A percentile compares a stretch with the other conserved stretches of the same genome.
phyloP scores from a whole-genome alignment of 2,329 filamentous ascomycete species.

The Fragosphaeria purpurea region DNA sequence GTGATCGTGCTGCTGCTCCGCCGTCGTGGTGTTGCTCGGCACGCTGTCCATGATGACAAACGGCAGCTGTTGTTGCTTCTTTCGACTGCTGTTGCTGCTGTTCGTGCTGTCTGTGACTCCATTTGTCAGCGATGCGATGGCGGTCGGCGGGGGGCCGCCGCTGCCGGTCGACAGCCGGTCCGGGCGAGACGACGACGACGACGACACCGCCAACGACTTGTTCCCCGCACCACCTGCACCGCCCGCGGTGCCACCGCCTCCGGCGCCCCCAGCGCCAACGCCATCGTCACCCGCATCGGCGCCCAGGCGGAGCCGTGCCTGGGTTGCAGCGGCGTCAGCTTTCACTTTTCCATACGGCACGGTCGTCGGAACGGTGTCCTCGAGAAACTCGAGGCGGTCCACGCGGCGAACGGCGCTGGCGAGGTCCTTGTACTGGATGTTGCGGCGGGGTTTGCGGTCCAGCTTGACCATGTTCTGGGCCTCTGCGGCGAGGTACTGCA shows the following conservation, averaged over 20 bases:
- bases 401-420: slow-evolving; percentile 76
- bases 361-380: slow-evolving; percentile 83
- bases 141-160: slow-evolving; percentile 7
- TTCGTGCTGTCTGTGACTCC: background rate
- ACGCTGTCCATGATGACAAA: slow-evolving; percentile 11
- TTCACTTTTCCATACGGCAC: slow-evolving; percentile 72
- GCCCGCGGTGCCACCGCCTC: background rate
- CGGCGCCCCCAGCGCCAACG: background rate
- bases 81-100: background rate
- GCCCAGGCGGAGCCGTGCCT: slow-evolving; percentile 30
- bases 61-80: slow-evolving; percentile 12
- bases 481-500: slow-evolving; percentile 80
- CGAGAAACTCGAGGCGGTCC: slow-evolving; percentile 90
- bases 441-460: slow-evolving; percentile 83
- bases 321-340: slow-evolving; percentile 43
- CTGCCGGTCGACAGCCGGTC: slow-evolving; percentile 2
- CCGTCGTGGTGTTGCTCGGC: background rate
- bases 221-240: background rate
- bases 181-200: background rate
- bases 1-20: background rate
- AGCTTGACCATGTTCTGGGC: slow-evolving; percentile 81
- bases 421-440: slow-evolving; percentile 92
- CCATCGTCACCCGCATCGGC: slow-evolving; percentile 1
- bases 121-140: slow-evolving; percentile 10
- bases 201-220: background rate